Conservation (phyloP, 306 rosid genomes). For the Gastrolobium bilobum region DNA sequence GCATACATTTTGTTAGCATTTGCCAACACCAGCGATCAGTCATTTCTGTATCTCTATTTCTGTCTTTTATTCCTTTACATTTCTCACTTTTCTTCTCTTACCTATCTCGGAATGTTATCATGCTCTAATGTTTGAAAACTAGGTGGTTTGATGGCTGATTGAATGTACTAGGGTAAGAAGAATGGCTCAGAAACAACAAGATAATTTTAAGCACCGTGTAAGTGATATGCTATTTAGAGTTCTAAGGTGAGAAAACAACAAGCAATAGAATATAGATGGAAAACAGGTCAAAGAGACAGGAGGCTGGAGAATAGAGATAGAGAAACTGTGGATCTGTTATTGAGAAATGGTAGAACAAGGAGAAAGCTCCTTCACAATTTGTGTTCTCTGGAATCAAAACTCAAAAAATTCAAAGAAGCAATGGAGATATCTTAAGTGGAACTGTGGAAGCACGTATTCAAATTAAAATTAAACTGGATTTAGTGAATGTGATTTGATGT, state of each 20-base stretch:
- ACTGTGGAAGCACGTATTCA: conserved; percentile 19
- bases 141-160: too few species aligned
- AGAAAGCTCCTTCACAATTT: too few species aligned
- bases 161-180: too few species aligned
- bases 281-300: too few species aligned
- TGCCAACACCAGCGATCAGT: background rate
- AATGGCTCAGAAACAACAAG: too few species aligned
- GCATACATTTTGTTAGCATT: conserved; percentile 35
- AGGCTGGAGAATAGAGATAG: too few species aligned
- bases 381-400: background rate
- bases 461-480: conserved; percentile 14
- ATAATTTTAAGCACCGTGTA: too few species aligned
- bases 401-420: conserved; percentile 23
- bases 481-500: conserved; percentile 21
- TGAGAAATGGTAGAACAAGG: too few species aligned
- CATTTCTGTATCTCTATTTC: background rate
- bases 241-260: too few species aligned
- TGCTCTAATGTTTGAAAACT: conserved; percentile 17
- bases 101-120: conserved; percentile 8
- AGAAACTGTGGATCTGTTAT: too few species aligned
- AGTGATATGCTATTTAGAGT: too few species aligned
- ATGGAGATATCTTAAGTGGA: background rate
- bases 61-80: background rate
- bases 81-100: background rate
- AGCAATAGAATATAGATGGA: too few species aligned